Percentiles rank a stretch among this genome's conserved stretches.
Evolutionary conservation across 441 rosid species (phyloP).

Genomic region (Erodium moschatum): DNA sequence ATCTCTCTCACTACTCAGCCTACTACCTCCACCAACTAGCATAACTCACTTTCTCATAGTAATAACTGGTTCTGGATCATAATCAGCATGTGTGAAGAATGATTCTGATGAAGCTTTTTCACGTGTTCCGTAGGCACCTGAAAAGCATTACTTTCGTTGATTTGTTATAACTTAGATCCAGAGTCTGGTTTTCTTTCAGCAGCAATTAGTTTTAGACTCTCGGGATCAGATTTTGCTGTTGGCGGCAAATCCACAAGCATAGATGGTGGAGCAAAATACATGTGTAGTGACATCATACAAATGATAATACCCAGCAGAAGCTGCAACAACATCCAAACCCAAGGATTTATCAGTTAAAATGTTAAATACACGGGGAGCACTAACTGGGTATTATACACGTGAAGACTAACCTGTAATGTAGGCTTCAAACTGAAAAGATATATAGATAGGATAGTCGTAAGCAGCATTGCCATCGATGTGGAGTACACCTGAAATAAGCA

Average conservation of each 20-base stretch:
- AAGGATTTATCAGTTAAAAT: not conserved
- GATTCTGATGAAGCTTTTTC: not conserved
- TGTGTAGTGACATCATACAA: conserved; percentile 77
- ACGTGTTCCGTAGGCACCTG: not conserved
- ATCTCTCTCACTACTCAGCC: not conserved
- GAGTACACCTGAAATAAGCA: conserved; percentile 52
- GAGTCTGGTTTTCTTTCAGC: conserved; percentile 43
- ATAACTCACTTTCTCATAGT: not conserved
- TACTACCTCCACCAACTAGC: not conserved
- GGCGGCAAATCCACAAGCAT: conserved; percentile 51
- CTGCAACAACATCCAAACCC: conserved; percentile 31
- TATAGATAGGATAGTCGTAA: conserved; percentile 58
- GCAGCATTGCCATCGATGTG: conserved; percentile 84
- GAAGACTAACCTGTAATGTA: conserved; percentile 47
- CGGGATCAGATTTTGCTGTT: conserved; percentile 34
- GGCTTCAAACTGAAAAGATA: conserved; percentile 61
- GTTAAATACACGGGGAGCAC: not conserved
- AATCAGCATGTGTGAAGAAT: not conserved
- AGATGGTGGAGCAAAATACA: conserved; percentile 69
- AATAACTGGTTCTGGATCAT: not conserved
- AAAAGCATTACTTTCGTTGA: conserved; percentile 11
- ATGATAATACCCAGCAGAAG: conserved; percentile 70
- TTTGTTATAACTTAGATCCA: conserved; percentile 23
- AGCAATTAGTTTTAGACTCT: conserved; percentile 39
- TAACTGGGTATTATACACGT: no score